A percentile compares a stretch with the other conserved stretches of the same genome.
phyloP scores from a whole-genome alignment of 1,284 basidiomycete genomes.

The Ganoderma lingzhi region DNA sequence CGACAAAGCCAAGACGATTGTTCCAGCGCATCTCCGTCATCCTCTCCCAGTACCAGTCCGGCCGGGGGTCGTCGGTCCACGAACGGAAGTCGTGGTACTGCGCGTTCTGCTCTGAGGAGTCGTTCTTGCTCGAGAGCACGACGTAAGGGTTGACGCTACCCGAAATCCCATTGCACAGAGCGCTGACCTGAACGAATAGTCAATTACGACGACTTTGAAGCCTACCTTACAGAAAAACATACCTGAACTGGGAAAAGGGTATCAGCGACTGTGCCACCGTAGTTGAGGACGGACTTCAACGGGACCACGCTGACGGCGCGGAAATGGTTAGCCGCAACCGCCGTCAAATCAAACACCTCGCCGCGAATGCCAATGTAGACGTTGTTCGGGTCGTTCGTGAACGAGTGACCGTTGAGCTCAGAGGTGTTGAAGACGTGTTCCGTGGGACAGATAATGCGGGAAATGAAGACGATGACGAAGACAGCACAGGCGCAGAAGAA shows the following conservation, averaged over 20 bases:
- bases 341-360: slow-evolving; percentile 89
- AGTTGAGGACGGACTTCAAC: slow-evolving; percentile 78
- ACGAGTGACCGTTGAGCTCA: slow-evolving; percentile 82
- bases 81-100: slow-evolving; percentile 97
- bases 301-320: slow-evolving; percentile 81
- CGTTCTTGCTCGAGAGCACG: slow-evolving; percentile 80
- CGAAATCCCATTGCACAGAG: slow-evolving; percentile 88
- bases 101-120: slow-evolving; percentile 75
- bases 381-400: slow-evolving; percentile 69
- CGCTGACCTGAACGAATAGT: slow-evolving; percentile 71
- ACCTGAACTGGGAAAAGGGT: slow-evolving; percentile 95
- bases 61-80: slow-evolving; percentile 86
- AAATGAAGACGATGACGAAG: slow-evolving; percentile 94
- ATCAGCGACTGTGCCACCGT: slow-evolving; percentile 84
- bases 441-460: slow-evolving; percentile 91
- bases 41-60: slow-evolving; percentile 97
- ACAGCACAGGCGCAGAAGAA: slow-evolving; percentile 88
- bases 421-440: slow-evolving; percentile 88
- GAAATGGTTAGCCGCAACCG: slow-evolving; percentile 67
- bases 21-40: slow-evolving; percentile 93
- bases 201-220: slow-evolving; percentile 6
- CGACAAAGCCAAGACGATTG: slow-evolving; percentile 89
- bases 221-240: slow-evolving; percentile 32
- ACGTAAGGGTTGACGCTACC: slow-evolving; percentile 53
- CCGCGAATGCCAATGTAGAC: slow-evolving; percentile 89